Percentiles rank a stretch among this genome's conserved stretches.
Evolutionary conservation across 164 flowering plant species (phyloP).

Genomic region (Magnolia kwangsiensis): DNA sequence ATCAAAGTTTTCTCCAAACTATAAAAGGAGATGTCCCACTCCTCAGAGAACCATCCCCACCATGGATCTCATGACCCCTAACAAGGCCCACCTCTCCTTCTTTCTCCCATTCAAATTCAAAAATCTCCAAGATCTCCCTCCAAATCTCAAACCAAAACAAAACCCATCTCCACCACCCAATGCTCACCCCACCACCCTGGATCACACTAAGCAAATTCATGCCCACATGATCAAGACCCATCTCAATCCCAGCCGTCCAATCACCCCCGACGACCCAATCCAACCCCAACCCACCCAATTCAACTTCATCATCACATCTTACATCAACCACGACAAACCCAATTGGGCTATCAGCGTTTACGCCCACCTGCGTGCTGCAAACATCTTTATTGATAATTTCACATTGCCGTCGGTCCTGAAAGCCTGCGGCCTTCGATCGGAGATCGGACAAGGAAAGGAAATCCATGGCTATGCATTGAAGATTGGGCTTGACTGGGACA

Average conservation of each 20-base stretch:
- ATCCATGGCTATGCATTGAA: constrained; percentile 47
- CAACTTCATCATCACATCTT: constrained; percentile 44
- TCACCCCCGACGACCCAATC: neutral
- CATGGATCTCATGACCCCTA: constrained; percentile 27
- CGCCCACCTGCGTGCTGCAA: constrained; percentile 33
- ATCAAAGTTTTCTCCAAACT: neutral
- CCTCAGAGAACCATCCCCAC: neutral
- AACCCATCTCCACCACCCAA: constrained; percentile 3
- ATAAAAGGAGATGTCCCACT: neutral
- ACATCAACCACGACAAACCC: constrained; percentile 37
- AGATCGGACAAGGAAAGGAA: constrained; percentile 38
- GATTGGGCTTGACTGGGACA: constrained; percentile 41
- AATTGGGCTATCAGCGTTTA: constrained; percentile 34
- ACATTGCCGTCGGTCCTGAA: constrained; percentile 49
- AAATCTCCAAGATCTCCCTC: constrained; percentile 16
- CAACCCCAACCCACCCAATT: constrained; percentile 25
- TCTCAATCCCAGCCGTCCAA: constrained; percentile 19
- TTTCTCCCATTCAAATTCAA: constrained; percentile 22
- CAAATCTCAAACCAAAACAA: constrained; percentile 11
- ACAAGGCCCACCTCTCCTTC: constrained; percentile 20
- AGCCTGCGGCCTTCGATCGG: constrained; percentile 37
- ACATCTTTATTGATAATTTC: constrained; percentile 36
- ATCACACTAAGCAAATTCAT: constrained; percentile 51
- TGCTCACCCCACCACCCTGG: constrained; percentile 18
- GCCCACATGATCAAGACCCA: constrained; percentile 47